Evolutionary conservation across 106 monocot genomes (phyloP), one percentile per base, ranked within the genome.

Genomic region (Allium fistulosum): DNA sequence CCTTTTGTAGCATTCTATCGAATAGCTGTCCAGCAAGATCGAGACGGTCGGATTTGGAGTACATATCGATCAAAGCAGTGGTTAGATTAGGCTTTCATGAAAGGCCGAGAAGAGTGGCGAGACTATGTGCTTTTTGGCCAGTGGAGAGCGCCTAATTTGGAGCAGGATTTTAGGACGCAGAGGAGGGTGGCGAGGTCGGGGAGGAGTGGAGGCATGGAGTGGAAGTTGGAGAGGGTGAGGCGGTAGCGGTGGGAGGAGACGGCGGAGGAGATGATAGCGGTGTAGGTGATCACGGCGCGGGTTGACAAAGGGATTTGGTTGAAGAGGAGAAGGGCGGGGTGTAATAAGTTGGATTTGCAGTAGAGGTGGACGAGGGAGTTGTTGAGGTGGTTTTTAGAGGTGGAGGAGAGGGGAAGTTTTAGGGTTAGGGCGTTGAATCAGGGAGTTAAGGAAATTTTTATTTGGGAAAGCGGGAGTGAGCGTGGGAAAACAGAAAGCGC

Each of bases 1-100:
- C 74, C 15, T 49, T 67, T 52, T 70, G 18, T 15, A 4, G 10
- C 75, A 93, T 93, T 53, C 74, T 79, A 16, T 61, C 52, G 52
- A 53, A 53, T 13, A 1, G 52, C 52, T 13, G 0, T 22, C 60
- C 66, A 7, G 74, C 66, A 6, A 67, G 22, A 15, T 74, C 59
- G 48, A 74, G 48, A 18, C 58, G 57, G 4, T 65, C 74, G 51
- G 59, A 74, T 22, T 74, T 74, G 1, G 74, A 58, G 51, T 74
- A 66, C 66, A 67, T 67, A 17, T 60, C 50, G 8, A 74, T 49
- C 27, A 74, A 10, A 6, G 67, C 66, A 15, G 74, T 74, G 27
- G 27, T n/a, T 8, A 74, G 59, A 37, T 67, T 74, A 59, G 66
- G 59, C 63, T 51, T 66, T 9, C 50, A 66, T 28, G 66, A 48